Percentiles rank a stretch among this genome's conserved stretches.
phyloP scores from a whole-genome alignment of 176 grass and related monocot genomes.

The Alopecurus myosuroides region DNA sequence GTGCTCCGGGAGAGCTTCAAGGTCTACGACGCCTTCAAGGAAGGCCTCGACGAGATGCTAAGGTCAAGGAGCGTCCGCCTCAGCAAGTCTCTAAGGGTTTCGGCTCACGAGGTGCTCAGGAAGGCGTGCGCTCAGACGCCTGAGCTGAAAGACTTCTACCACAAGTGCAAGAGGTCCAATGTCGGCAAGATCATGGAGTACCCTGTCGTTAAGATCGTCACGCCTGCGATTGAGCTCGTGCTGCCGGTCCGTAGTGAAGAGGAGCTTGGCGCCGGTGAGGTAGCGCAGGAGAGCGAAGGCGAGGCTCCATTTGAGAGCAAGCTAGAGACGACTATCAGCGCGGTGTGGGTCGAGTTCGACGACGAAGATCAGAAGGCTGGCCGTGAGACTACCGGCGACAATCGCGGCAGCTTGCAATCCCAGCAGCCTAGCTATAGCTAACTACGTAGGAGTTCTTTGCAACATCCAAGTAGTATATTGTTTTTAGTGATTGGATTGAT shows the following conservation, averaged over 20 bases:
- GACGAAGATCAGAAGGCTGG: constrained; percentile 23
- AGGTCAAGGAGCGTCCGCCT: constrained; percentile 13
- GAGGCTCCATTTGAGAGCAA: constrained; percentile 28
- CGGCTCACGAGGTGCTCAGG: constrained; percentile 52
- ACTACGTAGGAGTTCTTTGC: constrained; percentile 23
- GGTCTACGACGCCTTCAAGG: constrained; percentile 63
- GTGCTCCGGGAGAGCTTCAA: constrained; percentile 89
- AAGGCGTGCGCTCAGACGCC: constrained; percentile 69
- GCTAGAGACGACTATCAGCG: constrained; percentile 84
- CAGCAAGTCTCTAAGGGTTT: constrained; percentile 22
- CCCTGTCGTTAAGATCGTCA: constrained; percentile 72
- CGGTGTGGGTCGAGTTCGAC: constrained; percentile 85
- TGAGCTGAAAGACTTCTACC: constrained; percentile 77
- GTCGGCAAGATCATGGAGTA: constrained; percentile 62
- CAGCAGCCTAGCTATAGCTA: constrained; percentile 27
- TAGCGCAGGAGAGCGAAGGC: not conserved
- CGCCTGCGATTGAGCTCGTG: constrained; percentile 37
- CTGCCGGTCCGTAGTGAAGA: not conserved
- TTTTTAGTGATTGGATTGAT: constrained; percentile 35
- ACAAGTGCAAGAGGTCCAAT: constrained; percentile 65
- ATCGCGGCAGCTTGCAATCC: not conserved
- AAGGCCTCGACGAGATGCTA: constrained; percentile 43
- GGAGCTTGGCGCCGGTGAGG: not conserved
- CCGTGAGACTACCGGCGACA: not conserved
- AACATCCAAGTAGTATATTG: constrained; percentile 16